Evolutionary conservation across 495 filamentous ascomycete genomes (phyloP), one percentile per base, ranked within the genome.

Genomic region (Thermochaetoides thermophila): DNA sequence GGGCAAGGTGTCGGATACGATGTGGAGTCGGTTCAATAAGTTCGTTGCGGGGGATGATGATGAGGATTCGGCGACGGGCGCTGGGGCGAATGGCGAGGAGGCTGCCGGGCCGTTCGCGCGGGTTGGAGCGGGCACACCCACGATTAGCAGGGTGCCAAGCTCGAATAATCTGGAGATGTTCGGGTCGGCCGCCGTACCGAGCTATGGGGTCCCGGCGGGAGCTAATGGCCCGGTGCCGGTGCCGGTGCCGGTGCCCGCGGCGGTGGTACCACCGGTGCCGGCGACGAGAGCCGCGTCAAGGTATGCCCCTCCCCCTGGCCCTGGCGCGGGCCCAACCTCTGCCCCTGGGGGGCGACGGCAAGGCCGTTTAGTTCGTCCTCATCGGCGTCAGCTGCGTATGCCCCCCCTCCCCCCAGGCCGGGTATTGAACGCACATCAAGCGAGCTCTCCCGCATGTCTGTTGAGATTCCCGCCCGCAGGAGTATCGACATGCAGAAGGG

Each of bases 21-120:
- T 95, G 52, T 87, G 81, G 74, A 79, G 75, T 32, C 81, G 75
- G 19, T 92, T 99, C 59, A 94, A 80, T 49, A 92, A 81, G 38
- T 96, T 96, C 45, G 82, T 99, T 31, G 78, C 80, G 34, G 91
- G 91, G 4, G 87, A 94, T 32, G 87, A 96, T 31, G 69, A 73
- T 4, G 60, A 57, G 24, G 62, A 59, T 15, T n/a, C n/a, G n/a
- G n/a, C n/a, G n/a, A n/a, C n/a, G n/a, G 73, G 69, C 3, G 69
- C 66, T 15, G 72, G 69, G 9, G 69, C 78, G 21, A 59, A 60
- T 15, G 70, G 68, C 30, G 73, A 61, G 19, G 71, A 66, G 14
- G 81, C 82, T 20, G 48, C 64, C 14, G 83, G 86, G 1, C 87
- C 84, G 0, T 96, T 94, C 51, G 73, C 78, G 18, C 78, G 74